Conservation (phyloP, 164 flowering plant species). For the Tetracentron sinense region DNA sequence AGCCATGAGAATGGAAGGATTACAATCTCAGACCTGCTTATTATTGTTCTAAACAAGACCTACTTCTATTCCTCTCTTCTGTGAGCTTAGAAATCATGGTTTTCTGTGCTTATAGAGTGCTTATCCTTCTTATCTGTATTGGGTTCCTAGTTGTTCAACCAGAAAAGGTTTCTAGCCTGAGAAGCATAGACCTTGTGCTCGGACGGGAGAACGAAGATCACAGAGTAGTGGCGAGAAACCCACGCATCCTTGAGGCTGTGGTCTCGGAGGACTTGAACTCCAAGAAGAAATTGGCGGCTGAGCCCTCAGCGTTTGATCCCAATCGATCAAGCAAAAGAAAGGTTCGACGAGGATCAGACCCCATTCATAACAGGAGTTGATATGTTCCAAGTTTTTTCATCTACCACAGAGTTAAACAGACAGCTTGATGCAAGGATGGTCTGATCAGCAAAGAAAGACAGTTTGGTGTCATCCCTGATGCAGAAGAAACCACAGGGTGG, state of each 20-base stretch:
- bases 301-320: conserved; percentile 48
- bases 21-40: conserved; percentile 21
- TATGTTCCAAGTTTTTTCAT: conserved; percentile 7
- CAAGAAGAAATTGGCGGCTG: conserved; percentile 35
- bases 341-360: conserved; percentile 67
- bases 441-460: conserved; percentile 9
- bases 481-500: conserved; percentile 3
- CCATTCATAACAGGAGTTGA: conserved; percentile 77
- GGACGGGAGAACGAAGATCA: conserved; percentile 30
- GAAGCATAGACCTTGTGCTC: conserved; percentile 46
- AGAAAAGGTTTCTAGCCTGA: conserved; percentile 36
- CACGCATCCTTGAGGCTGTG: conserved; percentile 23
- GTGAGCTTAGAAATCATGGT: conserved; percentile 33
- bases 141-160: conserved; percentile 41
- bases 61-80: conserved; percentile 9
- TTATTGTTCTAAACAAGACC: conserved; percentile 11
- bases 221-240: background rate
- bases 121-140: conserved; percentile 42
- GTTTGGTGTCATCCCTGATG: conserved; percentile 7
- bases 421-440: background rate
- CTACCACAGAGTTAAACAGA: background rate
- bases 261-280: conserved; percentile 26
- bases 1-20: conserved; percentile 26
- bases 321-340: conserved; percentile 58
- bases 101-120: conserved; percentile 27